Conservation (phyloP, 441 rosid genomes). For the Omphalea diandra region DNA sequence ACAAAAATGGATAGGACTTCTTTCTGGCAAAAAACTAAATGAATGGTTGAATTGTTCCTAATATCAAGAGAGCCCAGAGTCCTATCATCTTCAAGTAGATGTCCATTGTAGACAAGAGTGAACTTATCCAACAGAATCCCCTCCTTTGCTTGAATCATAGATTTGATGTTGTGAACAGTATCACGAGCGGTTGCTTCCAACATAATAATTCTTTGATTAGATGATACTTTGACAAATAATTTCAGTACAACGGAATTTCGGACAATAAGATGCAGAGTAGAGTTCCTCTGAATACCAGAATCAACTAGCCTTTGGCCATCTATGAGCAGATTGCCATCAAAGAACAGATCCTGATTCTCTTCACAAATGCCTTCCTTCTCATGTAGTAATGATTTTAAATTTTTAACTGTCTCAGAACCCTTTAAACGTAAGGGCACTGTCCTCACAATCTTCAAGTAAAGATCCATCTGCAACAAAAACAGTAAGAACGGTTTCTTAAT, state of each 20-base stretch:
- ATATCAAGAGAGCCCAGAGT: constrained; percentile 28
- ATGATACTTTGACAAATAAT: constrained; percentile 25
- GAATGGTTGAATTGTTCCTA: constrained; percentile 23
- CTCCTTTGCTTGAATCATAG: constrained; percentile 25
- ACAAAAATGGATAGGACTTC: constrained; percentile 28
- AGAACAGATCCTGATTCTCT: constrained; percentile 19
- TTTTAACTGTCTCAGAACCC: constrained; percentile 18
- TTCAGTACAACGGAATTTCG: background rate
- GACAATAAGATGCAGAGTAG: constrained; percentile 22
- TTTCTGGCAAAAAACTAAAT: constrained; percentile 23
- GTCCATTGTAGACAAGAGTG: constrained; percentile 26
- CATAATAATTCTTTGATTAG: constrained; percentile 6
- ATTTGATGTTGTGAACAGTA: constrained; percentile 26
- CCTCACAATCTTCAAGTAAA: constrained; percentile 31
- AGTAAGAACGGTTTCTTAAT: background rate
- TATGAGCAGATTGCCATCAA: constrained; percentile 20
- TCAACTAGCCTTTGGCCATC: constrained; percentile 23
- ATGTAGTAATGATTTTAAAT: constrained; percentile 25
- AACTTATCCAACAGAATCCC: constrained; percentile 23
- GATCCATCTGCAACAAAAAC: constrained; percentile 25
- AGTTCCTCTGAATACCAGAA: constrained; percentile 13
- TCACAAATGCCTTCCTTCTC: constrained; percentile 28
- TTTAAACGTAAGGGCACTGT: constrained; percentile 22
- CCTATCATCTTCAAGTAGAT: constrained; percentile 28
- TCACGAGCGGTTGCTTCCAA: constrained; percentile 23